Conservation (phyloP, 352 stramenopile species). For the Pythium dissimile region DNA sequence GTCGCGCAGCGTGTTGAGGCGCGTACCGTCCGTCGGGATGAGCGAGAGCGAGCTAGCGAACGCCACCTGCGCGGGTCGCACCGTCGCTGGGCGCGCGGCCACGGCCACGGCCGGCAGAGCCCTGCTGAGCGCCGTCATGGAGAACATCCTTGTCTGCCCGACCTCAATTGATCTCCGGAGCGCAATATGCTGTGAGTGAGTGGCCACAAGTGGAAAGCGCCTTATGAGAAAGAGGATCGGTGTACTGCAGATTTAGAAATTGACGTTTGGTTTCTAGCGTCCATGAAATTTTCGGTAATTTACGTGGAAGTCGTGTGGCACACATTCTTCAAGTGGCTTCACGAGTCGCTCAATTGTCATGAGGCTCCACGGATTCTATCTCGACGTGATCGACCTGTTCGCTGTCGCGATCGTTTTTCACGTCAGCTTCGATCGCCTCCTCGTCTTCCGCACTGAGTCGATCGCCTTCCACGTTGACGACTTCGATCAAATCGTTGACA, state of each 20-base stretch:
- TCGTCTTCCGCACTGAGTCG: background rate
- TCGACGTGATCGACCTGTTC: background rate
- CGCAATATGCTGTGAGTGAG: slow-evolving; percentile 5
- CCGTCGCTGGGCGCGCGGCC: background rate
- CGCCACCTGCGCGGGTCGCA: slow-evolving; percentile 12
- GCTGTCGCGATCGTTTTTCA: background rate
- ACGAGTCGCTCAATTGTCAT: too few relatives aligned
- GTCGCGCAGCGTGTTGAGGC: slow-evolving; percentile 84
- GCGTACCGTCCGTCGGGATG: slow-evolving; percentile 52
- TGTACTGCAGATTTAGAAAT: slow-evolving; percentile 7
- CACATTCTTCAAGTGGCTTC: background rate
- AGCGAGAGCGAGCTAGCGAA: slow-evolving; percentile 54
- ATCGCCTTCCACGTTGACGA: slow-evolving; percentile 21
- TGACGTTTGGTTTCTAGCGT: background rate
- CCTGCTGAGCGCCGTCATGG: slow-evolving; percentile 49
- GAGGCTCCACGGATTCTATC: too few relatives aligned
- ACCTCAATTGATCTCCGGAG: background rate
- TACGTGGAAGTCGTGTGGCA: slow-evolving; percentile 3
- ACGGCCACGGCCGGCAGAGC: slow-evolving; percentile 35
- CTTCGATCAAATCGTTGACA: slow-evolving; percentile 67
- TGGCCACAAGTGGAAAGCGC: slow-evolving; percentile 21
- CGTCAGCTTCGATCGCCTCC: background rate
- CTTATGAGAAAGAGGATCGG: slow-evolving; percentile 2
- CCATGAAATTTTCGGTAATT: slow-evolving; percentile 17
- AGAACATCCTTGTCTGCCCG: slow-evolving; percentile 11